Conservation (phyloP, 768 basidiomycete species). For the Auriscalpium microsporum region DNA sequence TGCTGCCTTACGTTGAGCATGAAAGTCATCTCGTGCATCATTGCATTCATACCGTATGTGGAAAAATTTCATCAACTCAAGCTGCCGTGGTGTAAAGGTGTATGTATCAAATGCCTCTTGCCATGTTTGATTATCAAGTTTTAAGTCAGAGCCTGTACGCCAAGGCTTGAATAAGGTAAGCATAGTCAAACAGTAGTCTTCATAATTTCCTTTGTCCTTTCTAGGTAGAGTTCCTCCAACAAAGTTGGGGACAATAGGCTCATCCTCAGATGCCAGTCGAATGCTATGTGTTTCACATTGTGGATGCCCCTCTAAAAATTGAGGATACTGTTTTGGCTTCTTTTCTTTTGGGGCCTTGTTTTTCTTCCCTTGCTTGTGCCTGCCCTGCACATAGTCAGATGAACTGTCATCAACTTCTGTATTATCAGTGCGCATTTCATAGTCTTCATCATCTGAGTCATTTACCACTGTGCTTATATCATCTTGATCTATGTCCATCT, state of each 20-base stretch:
- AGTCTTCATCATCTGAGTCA: neutral
- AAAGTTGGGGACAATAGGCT: slow-evolving; percentile 22
- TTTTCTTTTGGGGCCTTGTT: neutral
- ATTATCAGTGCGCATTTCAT: neutral
- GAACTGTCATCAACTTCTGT: neutral
- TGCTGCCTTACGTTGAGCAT: neutral
- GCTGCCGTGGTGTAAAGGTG: slow-evolving; percentile 12
- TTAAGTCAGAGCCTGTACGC: slow-evolving; percentile 1
- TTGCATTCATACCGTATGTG: slow-evolving; percentile 29
- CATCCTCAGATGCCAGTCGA: neutral
- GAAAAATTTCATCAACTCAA: slow-evolving; percentile 22
- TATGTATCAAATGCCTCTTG: slow-evolving; percentile 15
- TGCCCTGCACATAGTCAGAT: neutral
- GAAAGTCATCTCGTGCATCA: slow-evolving; percentile 28
- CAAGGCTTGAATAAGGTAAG: slow-evolving; percentile 10
- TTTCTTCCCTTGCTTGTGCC: no score
- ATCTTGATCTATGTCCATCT: neutral
- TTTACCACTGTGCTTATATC: neutral
- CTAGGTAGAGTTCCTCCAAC: slow-evolving; percentile 22
- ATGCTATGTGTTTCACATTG: slow-evolving; percentile 18
- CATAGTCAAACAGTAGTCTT: slow-evolving; percentile 14
- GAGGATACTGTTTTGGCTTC: slow-evolving; percentile 1
- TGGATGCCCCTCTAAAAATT: slow-evolving; percentile 16
- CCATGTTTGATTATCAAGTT: slow-evolving; percentile 15
- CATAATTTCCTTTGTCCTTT: slow-evolving; percentile 17